Conservation (phyloP, 306 rosid genomes). For the Prunus mira region DNA sequence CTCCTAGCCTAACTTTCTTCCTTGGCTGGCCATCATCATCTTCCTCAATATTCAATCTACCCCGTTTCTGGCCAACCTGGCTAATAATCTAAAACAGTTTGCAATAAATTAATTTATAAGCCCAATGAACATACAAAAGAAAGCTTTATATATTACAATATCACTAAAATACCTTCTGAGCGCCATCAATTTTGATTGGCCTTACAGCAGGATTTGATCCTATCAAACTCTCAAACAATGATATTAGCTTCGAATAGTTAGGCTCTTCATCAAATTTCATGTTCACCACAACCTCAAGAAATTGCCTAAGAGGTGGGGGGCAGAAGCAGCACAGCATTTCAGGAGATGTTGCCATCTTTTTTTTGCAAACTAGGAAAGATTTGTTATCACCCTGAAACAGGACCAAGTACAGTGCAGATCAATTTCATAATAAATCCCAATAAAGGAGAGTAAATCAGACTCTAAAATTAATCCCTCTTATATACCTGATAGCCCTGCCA, state of each 20-base stretch:
- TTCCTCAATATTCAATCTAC: conserved; percentile 71
- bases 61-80: conserved; percentile 96
- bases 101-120: not conserved
- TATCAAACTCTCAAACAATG: conserved; percentile 75
- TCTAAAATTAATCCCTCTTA: conserved; percentile 13
- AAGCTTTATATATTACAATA: not conserved
- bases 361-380: conserved; percentile 66
- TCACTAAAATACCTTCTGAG: conserved; percentile 61
- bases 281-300: conserved; percentile 88
- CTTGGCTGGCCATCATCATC: conserved; percentile 88
- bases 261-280: conserved; percentile 99
- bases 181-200: conserved; percentile 88
- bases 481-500: conserved; percentile 95
- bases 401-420: conserved; percentile 1
- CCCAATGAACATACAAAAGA: not conserved
- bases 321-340: conserved; percentile 93
- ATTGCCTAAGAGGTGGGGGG: conserved; percentile 77
- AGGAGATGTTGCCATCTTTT: conserved; percentile 94
- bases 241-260: conserved; percentile 73
- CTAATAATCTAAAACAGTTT: conserved; percentile 33
- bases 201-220: conserved; percentile 87
- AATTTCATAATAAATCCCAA: conserved; percentile 1
- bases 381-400: conserved; percentile 72
- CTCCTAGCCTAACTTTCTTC: conserved; percentile 89
- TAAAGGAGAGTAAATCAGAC: not conserved